Evolutionary conservation across 2,329 filamentous ascomycete species (phyloP).

Genomic region (Nannizzia gypsea): DNA sequence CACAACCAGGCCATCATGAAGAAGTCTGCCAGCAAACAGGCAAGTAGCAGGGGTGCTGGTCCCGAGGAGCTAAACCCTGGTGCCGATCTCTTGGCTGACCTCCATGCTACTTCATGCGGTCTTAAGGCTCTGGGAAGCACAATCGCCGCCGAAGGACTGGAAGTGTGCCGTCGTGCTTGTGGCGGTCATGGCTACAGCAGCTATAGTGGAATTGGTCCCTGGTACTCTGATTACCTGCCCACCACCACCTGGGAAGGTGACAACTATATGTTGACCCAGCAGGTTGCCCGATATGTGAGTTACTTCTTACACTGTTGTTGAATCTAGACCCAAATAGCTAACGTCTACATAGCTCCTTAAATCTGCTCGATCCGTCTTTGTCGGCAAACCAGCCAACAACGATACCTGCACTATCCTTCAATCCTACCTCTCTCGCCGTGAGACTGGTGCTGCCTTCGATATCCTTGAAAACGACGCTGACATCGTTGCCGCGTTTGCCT

Average conservation of each 20-base stretch:
- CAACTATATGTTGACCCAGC: constrained; percentile 73
- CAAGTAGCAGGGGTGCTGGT: constrained; percentile 45
- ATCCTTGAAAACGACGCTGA: constrained; percentile 58
- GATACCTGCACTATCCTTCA: constrained; percentile 57
- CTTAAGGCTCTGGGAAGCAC: constrained; percentile 62
- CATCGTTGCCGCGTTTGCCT: constrained; percentile 61
- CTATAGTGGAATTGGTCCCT: constrained; percentile 63
- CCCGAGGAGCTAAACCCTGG: constrained; percentile 57
- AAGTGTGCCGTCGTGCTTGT: constrained; percentile 62
- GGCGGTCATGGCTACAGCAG: constrained; percentile 62
- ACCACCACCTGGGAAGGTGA: constrained; percentile 64
- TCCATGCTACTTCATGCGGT: constrained; percentile 66
- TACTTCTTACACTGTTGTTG: not conserved
- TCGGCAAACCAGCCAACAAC: constrained; percentile 51
- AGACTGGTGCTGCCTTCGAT: constrained; percentile 63
- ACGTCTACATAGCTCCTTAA: constrained; percentile 47
- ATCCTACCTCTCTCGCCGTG: constrained; percentile 51
- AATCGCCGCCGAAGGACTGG: constrained; percentile 61
- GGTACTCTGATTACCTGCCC: constrained; percentile 65
- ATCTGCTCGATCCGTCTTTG: constrained; percentile 58
- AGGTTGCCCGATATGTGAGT: constrained; percentile 58
- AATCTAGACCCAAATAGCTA: not conserved
- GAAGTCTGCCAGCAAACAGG: constrained; percentile 28
- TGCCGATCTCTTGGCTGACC: constrained; percentile 57
- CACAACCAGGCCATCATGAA: constrained; percentile 60